These are phyloP conservation scores for Lactarius hatsudake DNA, from an alignment of 768 basidiomycete genomes.

Conservation along the genomic window DNA sequence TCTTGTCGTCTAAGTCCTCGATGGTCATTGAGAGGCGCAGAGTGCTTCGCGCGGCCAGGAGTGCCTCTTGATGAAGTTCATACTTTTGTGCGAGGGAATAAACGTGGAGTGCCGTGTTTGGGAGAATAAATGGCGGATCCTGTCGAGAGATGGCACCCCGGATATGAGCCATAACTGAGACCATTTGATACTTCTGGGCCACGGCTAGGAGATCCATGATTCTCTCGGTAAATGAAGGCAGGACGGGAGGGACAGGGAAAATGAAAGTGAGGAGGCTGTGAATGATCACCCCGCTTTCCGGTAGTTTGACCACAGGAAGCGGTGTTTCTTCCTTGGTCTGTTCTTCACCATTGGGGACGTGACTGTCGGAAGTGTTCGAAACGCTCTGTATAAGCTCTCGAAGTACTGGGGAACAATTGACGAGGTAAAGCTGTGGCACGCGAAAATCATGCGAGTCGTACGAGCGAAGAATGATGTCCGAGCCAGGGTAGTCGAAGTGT, in stretches of 20 bases:
- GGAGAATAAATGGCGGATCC: background rate
- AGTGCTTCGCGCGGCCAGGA: background rate
- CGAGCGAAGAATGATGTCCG: background rate
- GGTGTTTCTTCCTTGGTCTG: background rate
- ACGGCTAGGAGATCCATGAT: background rate
- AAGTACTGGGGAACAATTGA: background rate
- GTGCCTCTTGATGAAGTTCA: background rate
- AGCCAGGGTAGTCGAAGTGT: background rate
- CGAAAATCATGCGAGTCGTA: background rate
- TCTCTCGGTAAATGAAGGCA: background rate
- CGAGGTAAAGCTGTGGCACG: background rate
- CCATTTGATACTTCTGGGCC: slow-evolving; percentile 2
- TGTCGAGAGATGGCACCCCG: background rate
- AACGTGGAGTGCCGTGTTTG: background rate
- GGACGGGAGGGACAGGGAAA: background rate
- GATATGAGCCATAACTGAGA: background rate
- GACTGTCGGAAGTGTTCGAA: background rate
- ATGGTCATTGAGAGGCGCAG: background rate
- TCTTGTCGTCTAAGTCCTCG: background rate
- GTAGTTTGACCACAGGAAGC: background rate
- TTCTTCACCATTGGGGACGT: background rate
- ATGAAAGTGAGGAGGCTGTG: background rate
- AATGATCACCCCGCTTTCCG: background rate
- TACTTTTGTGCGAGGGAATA: slow-evolving; percentile 1
- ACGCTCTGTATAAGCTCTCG: background rate